Evolutionary conservation across 2,329 filamentous ascomycete genomes (phyloP), one percentile per base, ranked within the genome.

Genomic region (Lachnellula suecica): DNA sequence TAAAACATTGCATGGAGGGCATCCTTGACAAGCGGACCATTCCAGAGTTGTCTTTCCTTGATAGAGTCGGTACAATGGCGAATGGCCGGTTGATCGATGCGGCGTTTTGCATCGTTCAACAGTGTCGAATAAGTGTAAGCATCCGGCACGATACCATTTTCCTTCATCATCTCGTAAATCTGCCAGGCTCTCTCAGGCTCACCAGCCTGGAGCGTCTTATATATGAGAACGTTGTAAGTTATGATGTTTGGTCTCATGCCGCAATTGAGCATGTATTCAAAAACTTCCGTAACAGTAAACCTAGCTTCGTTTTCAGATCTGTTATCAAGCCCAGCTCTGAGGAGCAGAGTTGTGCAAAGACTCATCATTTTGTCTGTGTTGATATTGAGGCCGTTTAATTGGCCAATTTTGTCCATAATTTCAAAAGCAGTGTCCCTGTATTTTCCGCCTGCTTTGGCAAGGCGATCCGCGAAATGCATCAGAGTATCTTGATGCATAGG

Each of bases 101-200:
- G 59, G n/a, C 38, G 19, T 45, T 90, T 89, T 47, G 88, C 87
- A 27, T 87, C 86, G 53, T 85, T 81, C 38, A 96, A 78, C 29
- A 96, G 73, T 24, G 84, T 83, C 1, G 84, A 76, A 65, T 85
- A 89, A 0, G 89, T 86, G 58, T 83, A 79, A 0, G 71, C 71
- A 66, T 95, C 84, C 0, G 89, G 81, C 49, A 79, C 67, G 15
- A 89, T 72, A 3, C 80, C 79, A 57, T 82, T 77, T 13, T 76
- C 70, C 46, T 78, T 71, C 66, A 92, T 79, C 37, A 84, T 76
- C 22, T 84, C 75, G 60, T 86, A 83, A 45, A 93, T 78, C 37
- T 81, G 76, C 71, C 83, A 83, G 0, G 84, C 87, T 3, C 83
- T 81, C 34, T 79, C 73, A 7, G 82, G 67, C 59, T 89, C 81